A percentile compares a stretch with the other conserved stretches of the same genome.
Evolutionary conservation across 768 basidiomycete species (phyloP).

Genomic region (Boletus bicolor): DNA sequence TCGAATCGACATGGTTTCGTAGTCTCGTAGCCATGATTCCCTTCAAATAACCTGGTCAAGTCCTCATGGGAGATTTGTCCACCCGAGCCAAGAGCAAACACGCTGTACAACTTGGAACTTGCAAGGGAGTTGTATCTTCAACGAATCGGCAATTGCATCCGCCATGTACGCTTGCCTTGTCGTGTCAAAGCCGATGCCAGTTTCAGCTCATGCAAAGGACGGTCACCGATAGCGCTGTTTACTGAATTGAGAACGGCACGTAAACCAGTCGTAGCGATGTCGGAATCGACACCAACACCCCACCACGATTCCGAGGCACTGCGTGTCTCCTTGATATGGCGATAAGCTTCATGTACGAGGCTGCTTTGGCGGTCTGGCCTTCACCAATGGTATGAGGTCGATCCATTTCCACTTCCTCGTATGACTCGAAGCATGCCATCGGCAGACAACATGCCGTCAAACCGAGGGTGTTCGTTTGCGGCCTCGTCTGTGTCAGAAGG

Average conservation of each 20-base stretch:
- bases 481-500: conserved; percentile 37
- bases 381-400: conserved; percentile 92
- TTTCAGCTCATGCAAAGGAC: conserved; percentile 70
- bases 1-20: conserved; percentile 39
- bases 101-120: conserved; percentile 79
- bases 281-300: conserved; percentile 91
- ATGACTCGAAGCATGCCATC: conserved; percentile 83
- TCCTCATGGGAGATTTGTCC: conserved; percentile 67
- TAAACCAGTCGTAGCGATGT: conserved; percentile 88
- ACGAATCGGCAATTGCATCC: conserved; percentile 66
- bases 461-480: conserved; percentile 34
- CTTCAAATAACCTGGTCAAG: conserved; percentile 62
- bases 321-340: conserved; percentile 56
- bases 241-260: conserved; percentile 88
- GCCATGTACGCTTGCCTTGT: conserved; percentile 77
- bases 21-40: conserved; percentile 60
- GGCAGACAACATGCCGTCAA: conserved; percentile 84
- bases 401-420: conserved; percentile 93
- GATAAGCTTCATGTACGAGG: conserved; percentile 91
- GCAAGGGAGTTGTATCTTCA: conserved; percentile 75
- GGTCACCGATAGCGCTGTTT: conserved; percentile 74
- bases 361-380: conserved; percentile 83
- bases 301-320: conserved; percentile 81
- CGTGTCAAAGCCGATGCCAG: conserved; percentile 67
- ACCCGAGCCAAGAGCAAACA: conserved; percentile 47